Evolutionary conservation across 768 basidiomycete species (phyloP).

Genomic region (Polyporus arcularius): DNA sequence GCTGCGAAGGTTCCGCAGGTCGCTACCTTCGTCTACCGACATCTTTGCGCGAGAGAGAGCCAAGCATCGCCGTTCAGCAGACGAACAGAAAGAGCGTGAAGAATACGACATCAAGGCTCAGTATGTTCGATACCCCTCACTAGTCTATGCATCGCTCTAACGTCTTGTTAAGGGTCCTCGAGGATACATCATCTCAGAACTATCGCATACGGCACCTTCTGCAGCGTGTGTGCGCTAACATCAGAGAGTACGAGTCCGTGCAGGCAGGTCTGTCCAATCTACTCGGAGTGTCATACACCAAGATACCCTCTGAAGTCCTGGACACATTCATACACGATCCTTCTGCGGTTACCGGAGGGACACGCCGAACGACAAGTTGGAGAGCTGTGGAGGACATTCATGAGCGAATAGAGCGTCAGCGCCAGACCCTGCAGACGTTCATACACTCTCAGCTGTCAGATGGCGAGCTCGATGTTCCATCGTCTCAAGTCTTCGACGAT

Average conservation of each 20-base stretch:
- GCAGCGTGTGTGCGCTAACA: slow-evolving; percentile 59
- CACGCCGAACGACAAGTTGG: slow-evolving; percentile 64
- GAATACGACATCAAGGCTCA: slow-evolving; percentile 62
- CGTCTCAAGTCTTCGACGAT: slow-evolving; percentile 44
- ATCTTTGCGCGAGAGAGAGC: slow-evolving; percentile 32
- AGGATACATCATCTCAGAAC: slow-evolving; percentile 61
- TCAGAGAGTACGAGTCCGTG: slow-evolving; percentile 66
- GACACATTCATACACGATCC: slow-evolving; percentile 81
- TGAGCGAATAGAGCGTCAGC: slow-evolving; percentile 60
- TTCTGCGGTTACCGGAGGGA: slow-evolving; percentile 68
- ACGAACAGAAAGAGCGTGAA: slow-evolving; percentile 47
- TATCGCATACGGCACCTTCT: slow-evolving; percentile 67
- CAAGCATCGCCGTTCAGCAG: slow-evolving; percentile 41
- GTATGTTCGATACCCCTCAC: slow-evolving; percentile 36
- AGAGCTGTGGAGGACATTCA: slow-evolving; percentile 78
- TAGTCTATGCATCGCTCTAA: not conserved
- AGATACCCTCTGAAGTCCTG: slow-evolving; percentile 64
- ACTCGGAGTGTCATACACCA: slow-evolving; percentile 47
- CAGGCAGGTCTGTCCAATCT: slow-evolving; percentile 52
- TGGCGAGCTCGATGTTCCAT: not conserved
- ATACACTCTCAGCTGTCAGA: slow-evolving; percentile 10
- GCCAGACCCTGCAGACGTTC: slow-evolving; percentile 36
- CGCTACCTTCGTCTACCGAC: slow-evolving; percentile 34
- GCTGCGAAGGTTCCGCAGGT: slow-evolving; percentile 28
- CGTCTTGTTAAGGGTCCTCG: slow-evolving; percentile 49